Conservation (phyloP, 2,329 filamentous ascomycete species). For the Davidsoniella eucalypti region DNA sequence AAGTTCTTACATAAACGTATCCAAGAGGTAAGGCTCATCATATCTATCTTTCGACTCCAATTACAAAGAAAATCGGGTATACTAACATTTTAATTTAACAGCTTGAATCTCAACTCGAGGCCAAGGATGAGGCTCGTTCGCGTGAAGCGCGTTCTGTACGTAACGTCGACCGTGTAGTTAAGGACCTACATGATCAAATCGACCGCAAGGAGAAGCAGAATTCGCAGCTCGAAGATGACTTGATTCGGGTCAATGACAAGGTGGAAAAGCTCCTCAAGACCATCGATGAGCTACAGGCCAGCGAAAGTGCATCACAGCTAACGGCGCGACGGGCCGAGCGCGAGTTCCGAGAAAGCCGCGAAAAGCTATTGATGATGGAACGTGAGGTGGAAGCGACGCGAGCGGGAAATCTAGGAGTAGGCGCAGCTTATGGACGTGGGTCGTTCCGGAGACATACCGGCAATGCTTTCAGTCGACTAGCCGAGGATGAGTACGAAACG, state of each 20-base stretch:
- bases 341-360: slow-evolving; percentile 74
- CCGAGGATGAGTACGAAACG: slow-evolving; percentile 31
- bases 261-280: slow-evolving; percentile 74
- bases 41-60: background rate
- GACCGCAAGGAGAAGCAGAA: slow-evolving; percentile 87
- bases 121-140: slow-evolving; percentile 61
- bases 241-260: slow-evolving; percentile 75
- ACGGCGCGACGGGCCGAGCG: slow-evolving; percentile 72
- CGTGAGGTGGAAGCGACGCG: slow-evolving; percentile 62
- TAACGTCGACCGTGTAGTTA: slow-evolving; percentile 84
- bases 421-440: slow-evolving; percentile 25
- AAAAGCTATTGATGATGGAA: slow-evolving; percentile 67
- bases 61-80: background rate
- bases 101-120: slow-evolving; percentile 77
- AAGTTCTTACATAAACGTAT: slow-evolving; percentile 88
- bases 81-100: slow-evolving; percentile 25
- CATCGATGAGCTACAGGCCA: slow-evolving; percentile 85
- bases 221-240: slow-evolving; percentile 63
- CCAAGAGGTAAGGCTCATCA: slow-evolving; percentile 59
- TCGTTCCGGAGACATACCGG: slow-evolving; percentile 26
- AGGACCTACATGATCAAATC: slow-evolving; percentile 82
- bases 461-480: slow-evolving; percentile 20
- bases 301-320: slow-evolving; percentile 68
- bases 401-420: slow-evolving; percentile 25
- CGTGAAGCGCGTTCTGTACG: slow-evolving; percentile 76